These are phyloP conservation scores for Wakefieldia striispora DNA, from an alignment of 768 basidiomycete genomes.

Conservation along the genomic window DNA sequence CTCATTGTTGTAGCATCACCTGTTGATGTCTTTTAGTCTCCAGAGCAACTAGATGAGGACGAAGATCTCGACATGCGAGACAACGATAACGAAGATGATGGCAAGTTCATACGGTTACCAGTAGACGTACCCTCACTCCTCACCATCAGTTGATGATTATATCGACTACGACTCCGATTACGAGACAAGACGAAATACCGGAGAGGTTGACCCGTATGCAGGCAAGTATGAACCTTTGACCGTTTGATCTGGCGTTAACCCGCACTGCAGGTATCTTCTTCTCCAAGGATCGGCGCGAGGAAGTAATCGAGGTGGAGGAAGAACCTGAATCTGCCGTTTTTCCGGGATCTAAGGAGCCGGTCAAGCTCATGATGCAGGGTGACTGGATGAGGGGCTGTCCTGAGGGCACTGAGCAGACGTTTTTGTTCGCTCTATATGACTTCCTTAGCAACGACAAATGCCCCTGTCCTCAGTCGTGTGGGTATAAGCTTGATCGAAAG, in stretches of 20 bases:
- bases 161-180: constrained; percentile 84
- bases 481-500: constrained; percentile 53
- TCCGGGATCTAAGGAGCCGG: constrained; percentile 41
- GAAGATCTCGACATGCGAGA: constrained; percentile 47
- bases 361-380: constrained; percentile 78
- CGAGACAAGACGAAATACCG: constrained; percentile 45
- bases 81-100: constrained; percentile 55
- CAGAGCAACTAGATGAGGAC: constrained; percentile 53
- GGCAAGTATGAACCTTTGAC: constrained; percentile 41
- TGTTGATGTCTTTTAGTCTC: constrained; percentile 43
- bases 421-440: constrained; percentile 82
- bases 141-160: constrained; percentile 48
- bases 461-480: constrained; percentile 76
- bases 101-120: constrained; percentile 24
- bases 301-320: constrained; percentile 90
- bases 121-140: constrained; percentile 7
- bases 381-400: constrained; percentile 99
- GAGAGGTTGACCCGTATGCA: constrained; percentile 85
- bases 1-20: not conserved
- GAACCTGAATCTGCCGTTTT: constrained; percentile 54
- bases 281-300: constrained; percentile 89
- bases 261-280: constrained; percentile 76
- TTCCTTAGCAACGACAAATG: constrained; percentile 63
- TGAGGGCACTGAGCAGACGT: constrained; percentile 87
- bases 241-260: constrained; percentile 5